Percentiles rank a stretch among this genome's conserved stretches.
These are phyloP conservation scores for Russula abietina DNA, from an alignment of 768 basidiomycete species.

Conservation along the genomic window DNA sequence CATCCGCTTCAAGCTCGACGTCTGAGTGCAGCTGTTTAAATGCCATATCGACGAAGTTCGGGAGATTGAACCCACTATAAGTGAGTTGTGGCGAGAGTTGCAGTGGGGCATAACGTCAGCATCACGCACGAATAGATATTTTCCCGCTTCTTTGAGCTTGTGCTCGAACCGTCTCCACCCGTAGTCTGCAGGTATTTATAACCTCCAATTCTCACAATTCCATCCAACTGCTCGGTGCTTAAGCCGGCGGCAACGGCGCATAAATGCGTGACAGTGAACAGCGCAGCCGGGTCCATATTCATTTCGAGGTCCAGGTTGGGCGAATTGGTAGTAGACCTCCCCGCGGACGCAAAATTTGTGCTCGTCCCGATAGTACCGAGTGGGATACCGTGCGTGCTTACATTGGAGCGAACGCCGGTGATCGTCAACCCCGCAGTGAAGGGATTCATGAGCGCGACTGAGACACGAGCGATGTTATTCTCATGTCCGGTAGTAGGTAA, in stretches of 20 bases:
- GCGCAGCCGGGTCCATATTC: slow-evolving; percentile 60
- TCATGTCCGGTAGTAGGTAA: slow-evolving; percentile 55
- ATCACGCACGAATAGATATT: slow-evolving; percentile 51
- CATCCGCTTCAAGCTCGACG: slow-evolving; percentile 47
- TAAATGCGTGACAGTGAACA: slow-evolving; percentile 66
- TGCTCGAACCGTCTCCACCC: slow-evolving; percentile 30
- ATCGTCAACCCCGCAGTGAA: slow-evolving; percentile 57
- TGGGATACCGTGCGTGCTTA: slow-evolving; percentile 53
- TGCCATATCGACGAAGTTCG: slow-evolving; percentile 55
- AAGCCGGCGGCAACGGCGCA: slow-evolving; percentile 61
- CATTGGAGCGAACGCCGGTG: slow-evolving; percentile 52
- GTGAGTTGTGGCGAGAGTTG: neutral
- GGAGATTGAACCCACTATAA: slow-evolving; percentile 54
- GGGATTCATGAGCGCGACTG: slow-evolving; percentile 57
- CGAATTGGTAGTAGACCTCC: slow-evolving; percentile 50
- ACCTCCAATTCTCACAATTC: slow-evolving; percentile 61
- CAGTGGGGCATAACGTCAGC: neutral
- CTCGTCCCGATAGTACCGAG: slow-evolving; percentile 55
- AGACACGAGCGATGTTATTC: slow-evolving; percentile 61
- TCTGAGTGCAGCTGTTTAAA: slow-evolving; percentile 62
- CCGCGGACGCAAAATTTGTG: slow-evolving; percentile 46
- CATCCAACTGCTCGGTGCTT: slow-evolving; percentile 55
- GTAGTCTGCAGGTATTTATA: slow-evolving; percentile 43
- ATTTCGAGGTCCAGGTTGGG: slow-evolving; percentile 55
- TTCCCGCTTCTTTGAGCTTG: slow-evolving; percentile 31